These are phyloP conservation scores for Tilletiopsis washingtonensis DNA, from an alignment of 1,284 basidiomycete species.

Conservation along the genomic window DNA sequence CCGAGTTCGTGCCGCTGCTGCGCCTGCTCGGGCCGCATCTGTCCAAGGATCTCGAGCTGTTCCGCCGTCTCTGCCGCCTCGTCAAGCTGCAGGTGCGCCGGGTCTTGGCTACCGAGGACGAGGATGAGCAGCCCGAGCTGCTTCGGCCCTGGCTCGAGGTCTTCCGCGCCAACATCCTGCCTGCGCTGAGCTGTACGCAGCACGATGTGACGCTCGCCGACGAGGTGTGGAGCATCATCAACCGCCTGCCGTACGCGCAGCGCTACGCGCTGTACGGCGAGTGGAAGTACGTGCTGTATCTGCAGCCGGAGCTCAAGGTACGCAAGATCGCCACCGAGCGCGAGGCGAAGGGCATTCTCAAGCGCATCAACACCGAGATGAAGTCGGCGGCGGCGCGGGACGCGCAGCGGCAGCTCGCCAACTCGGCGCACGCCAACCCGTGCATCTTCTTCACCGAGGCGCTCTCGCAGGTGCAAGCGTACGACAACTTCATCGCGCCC, in stretches of 20 bases:
- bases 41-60: constrained; percentile 18
- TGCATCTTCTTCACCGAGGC: constrained; percentile 82
- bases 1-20: constrained; percentile 31
- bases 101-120: background rate
- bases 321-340: constrained; percentile 54
- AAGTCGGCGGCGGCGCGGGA: constrained; percentile 63
- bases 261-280: constrained; percentile 91
- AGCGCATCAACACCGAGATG: constrained; percentile 27
- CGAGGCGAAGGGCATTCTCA: constrained; percentile 48
- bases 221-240: constrained; percentile 56
- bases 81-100: constrained; percentile 18
- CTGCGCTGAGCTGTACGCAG: constrained; percentile 73
- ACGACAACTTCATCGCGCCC: constrained; percentile 84
- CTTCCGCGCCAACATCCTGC: constrained; percentile 71
- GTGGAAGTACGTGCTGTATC: constrained; percentile 68
- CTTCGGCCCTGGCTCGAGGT: constrained; percentile 76
- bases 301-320: constrained; percentile 48
- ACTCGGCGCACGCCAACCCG: constrained; percentile 87
- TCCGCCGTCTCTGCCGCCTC: constrained; percentile 38
- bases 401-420: constrained; percentile 80
- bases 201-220: constrained; percentile 58
- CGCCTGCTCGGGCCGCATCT: constrained; percentile 34
- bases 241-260: constrained; percentile 65
- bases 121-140: constrained; percentile 35
- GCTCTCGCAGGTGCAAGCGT: constrained; percentile 89